Conservation (phyloP, 164 flowering plant species). For the Sedum album region DNA sequence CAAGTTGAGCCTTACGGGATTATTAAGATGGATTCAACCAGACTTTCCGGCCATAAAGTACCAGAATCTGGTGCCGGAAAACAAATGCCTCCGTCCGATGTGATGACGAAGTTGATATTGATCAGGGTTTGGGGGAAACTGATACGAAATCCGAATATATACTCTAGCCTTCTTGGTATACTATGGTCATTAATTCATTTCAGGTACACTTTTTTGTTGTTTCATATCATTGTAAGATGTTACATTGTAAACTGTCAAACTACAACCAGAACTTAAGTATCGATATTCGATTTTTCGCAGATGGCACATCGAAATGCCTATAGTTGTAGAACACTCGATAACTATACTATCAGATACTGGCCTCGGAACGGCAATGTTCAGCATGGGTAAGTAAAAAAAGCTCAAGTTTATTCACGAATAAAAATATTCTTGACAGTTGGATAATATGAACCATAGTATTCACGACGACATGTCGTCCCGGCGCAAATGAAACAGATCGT, state of each 20-base stretch:
- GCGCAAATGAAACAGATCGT: no score
- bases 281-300: slow-evolving; percentile 19
- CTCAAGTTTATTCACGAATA: no score
- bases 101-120: slow-evolving; percentile 37
- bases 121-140: slow-evolving; percentile 48
- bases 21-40: no score
- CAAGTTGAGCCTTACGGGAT: slow-evolving; percentile 43
- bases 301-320: slow-evolving; percentile 57
- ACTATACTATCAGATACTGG: slow-evolving; percentile 66
- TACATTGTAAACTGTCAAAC: no score
- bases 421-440: no score
- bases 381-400: slow-evolving; percentile 29
- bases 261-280: no score
- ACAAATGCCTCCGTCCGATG: slow-evolving; percentile 36
- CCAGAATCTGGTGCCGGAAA: slow-evolving; percentile 31
- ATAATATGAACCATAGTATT: no score
- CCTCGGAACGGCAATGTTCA: slow-evolving; percentile 71
- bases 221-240: no score
- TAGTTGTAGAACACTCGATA: slow-evolving; percentile 40
- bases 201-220: slow-evolving; percentile 27
- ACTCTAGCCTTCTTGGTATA: slow-evolving; percentile 52
- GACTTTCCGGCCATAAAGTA: slow-evolving; percentile 29
- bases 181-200: slow-evolving; percentile 57
- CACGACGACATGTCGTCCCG: no score
- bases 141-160: slow-evolving; percentile 54